These are phyloP conservation scores for Graphiopsis chlorocephala DNA, from an alignment of 2,329 filamentous ascomycete genomes.

Conservation along the genomic window DNA sequence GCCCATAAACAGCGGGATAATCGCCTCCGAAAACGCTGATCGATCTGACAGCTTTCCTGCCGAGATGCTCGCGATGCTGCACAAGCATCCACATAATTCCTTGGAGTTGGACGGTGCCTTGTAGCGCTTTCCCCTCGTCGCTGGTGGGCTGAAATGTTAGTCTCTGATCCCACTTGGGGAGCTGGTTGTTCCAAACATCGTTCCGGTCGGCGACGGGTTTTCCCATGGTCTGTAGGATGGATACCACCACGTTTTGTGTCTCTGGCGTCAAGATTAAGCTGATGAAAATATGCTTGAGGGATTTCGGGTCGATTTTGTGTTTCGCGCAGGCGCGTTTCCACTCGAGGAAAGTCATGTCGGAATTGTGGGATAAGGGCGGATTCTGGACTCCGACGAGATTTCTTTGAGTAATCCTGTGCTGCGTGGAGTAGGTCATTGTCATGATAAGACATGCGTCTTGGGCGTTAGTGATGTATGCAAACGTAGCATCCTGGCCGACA, in stretches of 20 bases:
- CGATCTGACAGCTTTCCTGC: neutral
- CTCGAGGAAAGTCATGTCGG: neutral
- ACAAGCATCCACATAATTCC: slow-evolving; percentile 1
- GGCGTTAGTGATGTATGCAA: neutral
- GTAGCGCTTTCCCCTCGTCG: neutral
- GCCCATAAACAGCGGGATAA: neutral
- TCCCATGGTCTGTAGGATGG: neutral
- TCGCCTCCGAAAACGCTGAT: neutral
- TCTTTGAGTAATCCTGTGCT: neutral
- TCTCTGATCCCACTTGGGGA: neutral
- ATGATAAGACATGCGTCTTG: neutral
- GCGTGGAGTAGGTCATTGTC: neutral
- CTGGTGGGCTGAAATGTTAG: neutral
- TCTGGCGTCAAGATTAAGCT: neutral
- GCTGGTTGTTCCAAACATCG: neutral
- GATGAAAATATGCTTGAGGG: neutral
- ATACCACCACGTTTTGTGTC: neutral
- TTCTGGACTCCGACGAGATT: neutral
- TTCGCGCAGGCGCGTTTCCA: neutral
- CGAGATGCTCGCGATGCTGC: neutral
- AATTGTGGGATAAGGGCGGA: neutral
- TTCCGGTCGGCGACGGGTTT: neutral
- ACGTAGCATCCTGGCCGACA: neutral
- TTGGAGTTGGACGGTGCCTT: neutral
- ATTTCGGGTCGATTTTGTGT: neutral